These are phyloP conservation scores for Acer saccharum DNA, from an alignment of 345 rosid genomes.

Conservation along the genomic window DNA sequence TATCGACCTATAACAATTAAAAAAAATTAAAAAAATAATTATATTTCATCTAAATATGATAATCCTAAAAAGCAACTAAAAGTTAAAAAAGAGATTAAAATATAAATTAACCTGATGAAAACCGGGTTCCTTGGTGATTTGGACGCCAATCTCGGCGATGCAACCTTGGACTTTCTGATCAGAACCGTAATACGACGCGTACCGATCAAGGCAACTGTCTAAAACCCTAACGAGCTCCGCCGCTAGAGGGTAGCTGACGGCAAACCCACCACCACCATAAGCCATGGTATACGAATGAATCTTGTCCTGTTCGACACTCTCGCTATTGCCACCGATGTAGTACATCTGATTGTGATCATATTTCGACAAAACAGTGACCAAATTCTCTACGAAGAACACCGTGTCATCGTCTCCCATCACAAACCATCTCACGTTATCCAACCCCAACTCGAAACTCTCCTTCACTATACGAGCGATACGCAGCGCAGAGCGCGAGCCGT, in stretches of 20 bases:
- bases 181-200: constrained; percentile 72
- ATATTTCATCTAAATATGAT: no score
- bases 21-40: no score
- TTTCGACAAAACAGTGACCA: constrained; percentile 57
- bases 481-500: constrained; percentile 74
- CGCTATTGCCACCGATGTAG: constrained; percentile 80
- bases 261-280: constrained; percentile 91
- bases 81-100: no score
- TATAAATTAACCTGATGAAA: constrained; percentile 72
- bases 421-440: constrained; percentile 76
- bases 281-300: constrained; percentile 86
- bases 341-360: constrained; percentile 93
- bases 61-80: no score
- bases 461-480: constrained; percentile 78
- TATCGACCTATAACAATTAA: constrained; percentile 52
- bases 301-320: constrained; percentile 82
- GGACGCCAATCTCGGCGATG: constrained; percentile 79
- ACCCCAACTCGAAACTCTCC: constrained; percentile 77
- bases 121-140: constrained; percentile 75
- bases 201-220: constrained; percentile 83
- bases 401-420: constrained; percentile 98
- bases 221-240: constrained; percentile 67
- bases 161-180: constrained; percentile 87
- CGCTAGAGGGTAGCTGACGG: constrained; percentile 75
- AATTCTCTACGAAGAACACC: constrained; percentile 76